Conservation (phyloP, 2,329 filamentous ascomycete genomes). For the Diaporthe longicolla region DNA sequence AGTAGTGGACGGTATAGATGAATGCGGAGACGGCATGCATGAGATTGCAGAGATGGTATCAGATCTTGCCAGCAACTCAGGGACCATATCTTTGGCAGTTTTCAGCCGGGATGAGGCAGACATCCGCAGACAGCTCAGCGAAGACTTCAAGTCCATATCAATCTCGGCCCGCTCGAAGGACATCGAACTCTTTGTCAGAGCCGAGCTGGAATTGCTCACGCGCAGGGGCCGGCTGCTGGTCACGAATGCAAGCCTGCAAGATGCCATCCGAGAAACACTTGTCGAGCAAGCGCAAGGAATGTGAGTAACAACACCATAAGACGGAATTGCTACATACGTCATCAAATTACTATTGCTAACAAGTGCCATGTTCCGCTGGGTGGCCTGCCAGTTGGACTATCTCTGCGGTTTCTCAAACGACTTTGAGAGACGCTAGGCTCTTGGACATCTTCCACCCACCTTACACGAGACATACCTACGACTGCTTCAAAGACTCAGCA, state of each 20-base stretch:
- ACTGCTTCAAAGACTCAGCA: neutral
- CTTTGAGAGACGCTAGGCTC: neutral
- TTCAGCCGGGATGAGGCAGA: neutral
- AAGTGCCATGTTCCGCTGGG: conserved; percentile 15
- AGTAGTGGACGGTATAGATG: neutral
- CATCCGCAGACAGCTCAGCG: neutral
- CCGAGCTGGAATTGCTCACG: neutral
- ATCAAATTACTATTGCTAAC: neutral
- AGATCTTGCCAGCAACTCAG: neutral
- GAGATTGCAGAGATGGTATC: neutral
- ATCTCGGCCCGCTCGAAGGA: neutral
- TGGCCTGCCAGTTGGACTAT: conserved; percentile 16
- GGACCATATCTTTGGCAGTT: neutral
- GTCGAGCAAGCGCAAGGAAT: neutral
- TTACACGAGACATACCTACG: neutral
- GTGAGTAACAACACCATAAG: neutral
- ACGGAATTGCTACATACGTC: rapidly evolving
- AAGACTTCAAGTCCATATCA: neutral
- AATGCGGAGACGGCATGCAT: conserved; percentile 1
- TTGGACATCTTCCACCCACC: neutral
- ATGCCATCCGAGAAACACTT: neutral
- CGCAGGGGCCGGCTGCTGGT: neutral
- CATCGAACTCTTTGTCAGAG: conserved; percentile 6
- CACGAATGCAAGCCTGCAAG: neutral
- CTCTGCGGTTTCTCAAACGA: conserved; percentile 17